Conservation (phyloP, 2,329 filamentous ascomycete species). For the Talaromyces sp. region DNA sequence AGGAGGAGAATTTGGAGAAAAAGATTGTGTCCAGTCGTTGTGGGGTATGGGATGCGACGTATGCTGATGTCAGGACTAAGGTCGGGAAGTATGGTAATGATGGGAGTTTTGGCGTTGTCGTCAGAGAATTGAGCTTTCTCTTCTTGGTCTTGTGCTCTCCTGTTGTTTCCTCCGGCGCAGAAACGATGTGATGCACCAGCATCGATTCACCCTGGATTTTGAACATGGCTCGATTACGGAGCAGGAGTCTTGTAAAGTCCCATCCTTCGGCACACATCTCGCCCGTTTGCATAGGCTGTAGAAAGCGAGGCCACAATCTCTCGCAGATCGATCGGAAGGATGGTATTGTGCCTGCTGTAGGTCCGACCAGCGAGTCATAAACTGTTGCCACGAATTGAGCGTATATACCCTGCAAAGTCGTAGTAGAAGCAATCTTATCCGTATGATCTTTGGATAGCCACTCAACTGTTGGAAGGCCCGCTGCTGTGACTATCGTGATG, state of each 20-base stretch:
- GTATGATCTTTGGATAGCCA: conserved; percentile 27
- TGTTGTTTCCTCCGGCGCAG: conserved; percentile 29
- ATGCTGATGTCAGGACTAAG: conserved; percentile 46
- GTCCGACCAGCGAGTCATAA: conserved; percentile 79
- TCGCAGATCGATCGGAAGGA: conserved; percentile 67
- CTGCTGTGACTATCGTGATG: conserved; percentile 68
- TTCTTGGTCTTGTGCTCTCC: conserved; percentile 1
- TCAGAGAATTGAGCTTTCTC: not conserved
- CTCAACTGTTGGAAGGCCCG: conserved; percentile 41
- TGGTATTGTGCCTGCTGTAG: conserved; percentile 74
- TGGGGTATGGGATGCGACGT: conserved; percentile 47
- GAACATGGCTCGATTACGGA: conserved; percentile 46
- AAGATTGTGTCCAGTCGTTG: conserved; percentile 48
- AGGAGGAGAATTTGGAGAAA: conserved; percentile 49
- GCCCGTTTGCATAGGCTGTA: conserved; percentile 70
- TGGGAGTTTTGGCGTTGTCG: conserved; percentile 7
- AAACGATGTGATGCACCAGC: conserved; percentile 41
- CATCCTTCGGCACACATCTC: conserved; percentile 60
- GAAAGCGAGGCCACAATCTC: conserved; percentile 81
- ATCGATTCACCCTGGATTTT: conserved; percentile 45
- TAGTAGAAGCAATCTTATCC: not conserved
- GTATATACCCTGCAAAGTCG: conserved; percentile 36
- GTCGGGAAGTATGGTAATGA: conserved; percentile 46
- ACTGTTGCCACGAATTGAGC: conserved; percentile 76
- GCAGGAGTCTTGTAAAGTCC: conserved; percentile 81